Evolutionary conservation across 225 moss, liverwort and hornwort species (phyloP), one percentile per base, ranked within the genome.

Genomic region (Polytrichum formosum): DNA sequence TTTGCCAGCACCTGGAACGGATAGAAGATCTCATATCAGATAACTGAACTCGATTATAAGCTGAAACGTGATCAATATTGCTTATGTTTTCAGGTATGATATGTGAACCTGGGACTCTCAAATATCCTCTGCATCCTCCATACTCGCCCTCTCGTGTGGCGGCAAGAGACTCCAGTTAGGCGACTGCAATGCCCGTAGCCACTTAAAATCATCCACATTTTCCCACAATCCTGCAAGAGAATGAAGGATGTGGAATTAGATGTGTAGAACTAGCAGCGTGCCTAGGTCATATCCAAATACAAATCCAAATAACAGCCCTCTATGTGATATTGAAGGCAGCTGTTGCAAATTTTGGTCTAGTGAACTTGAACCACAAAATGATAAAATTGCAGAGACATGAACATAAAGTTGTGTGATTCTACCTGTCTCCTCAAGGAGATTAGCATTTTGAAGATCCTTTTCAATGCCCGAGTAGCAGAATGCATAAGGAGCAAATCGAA

Each of bases 141-240:
- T 63, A 73, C 65, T 71, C 64, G 83, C 72, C 70, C 94, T 87
- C 70, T 94, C 89, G 54, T 72, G 70, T 8, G 71, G 28, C 54
- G 92, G 92, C 69, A 94, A 60, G 29, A 88, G 76, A 66, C 90
- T 85, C 98, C 98, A 94, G 63, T 98, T 98, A 1, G 98, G 98
- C 6, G 98, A 98, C 63, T 91, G 94, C 78, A 85, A 84, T 8
- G 98, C 92, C 74, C 94, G 81, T 65, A 98, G 79, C 98, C 94
- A 98, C 63, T 92, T 91, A 66, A 98, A 98, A 72, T 98, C 94
- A 70, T 94, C 98, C 31, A 98, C 92, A 74, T 84, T 92, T 76
- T 89, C 91, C 98, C 98, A 98, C n/a, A 92, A 79, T 26, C 91
- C 91, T 88, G 82, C 71, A 66, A 64, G 72, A 69, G 55, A 21